Evolutionary conservation across 805 yeast genomes (phyloP).

Genomic region (Monosporozyma siamensis): DNA sequence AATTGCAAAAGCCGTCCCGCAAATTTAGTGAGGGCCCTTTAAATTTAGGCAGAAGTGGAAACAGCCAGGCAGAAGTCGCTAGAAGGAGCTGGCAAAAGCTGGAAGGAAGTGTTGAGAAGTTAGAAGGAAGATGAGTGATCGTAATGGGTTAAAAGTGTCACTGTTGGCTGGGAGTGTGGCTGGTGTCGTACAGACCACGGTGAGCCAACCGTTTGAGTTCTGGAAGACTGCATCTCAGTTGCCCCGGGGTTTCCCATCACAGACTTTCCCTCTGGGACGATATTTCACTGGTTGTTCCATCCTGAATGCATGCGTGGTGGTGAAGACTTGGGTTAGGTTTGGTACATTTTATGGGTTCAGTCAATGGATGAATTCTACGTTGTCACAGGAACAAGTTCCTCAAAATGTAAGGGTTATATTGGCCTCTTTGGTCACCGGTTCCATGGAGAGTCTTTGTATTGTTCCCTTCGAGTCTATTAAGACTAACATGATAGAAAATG

Average conservation of each 20-base stretch:
- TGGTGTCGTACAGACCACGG: slow-evolving; percentile 50
- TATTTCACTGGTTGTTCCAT: slow-evolving; percentile 61
- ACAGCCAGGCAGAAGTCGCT: background rate
- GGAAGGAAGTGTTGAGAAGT: background rate
- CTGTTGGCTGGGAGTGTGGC: slow-evolving; percentile 37
- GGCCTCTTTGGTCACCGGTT: slow-evolving; percentile 80
- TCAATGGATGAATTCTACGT: slow-evolving; percentile 60
- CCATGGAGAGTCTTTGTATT: slow-evolving; percentile 69
- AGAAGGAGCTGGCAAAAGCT: background rate
- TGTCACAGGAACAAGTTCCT: slow-evolving; percentile 36
- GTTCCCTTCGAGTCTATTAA: slow-evolving; percentile 89
- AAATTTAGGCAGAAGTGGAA: background rate
- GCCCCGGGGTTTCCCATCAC: slow-evolving; percentile 29
- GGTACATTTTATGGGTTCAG: slow-evolving; percentile 39
- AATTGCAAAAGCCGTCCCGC: too few relatives aligned
- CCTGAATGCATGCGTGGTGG: slow-evolving; percentile 59
- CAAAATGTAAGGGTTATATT: slow-evolving; percentile 58
- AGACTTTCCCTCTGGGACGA: slow-evolving; percentile 19
- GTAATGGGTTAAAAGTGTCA: slow-evolving; percentile 6
- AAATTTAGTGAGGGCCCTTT: too few relatives aligned
- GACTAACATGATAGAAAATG: slow-evolving; percentile 67
- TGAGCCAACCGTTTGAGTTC: slow-evolving; percentile 66
- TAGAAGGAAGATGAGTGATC: background rate
- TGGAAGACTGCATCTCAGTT: slow-evolving; percentile 58
- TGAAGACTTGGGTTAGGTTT: slow-evolving; percentile 68